A percentile compares a stretch with the other conserved stretches of the same genome.
phyloP scores from a whole-genome alignment of 805 yeast species.

The Candida verbasci region DNA sequence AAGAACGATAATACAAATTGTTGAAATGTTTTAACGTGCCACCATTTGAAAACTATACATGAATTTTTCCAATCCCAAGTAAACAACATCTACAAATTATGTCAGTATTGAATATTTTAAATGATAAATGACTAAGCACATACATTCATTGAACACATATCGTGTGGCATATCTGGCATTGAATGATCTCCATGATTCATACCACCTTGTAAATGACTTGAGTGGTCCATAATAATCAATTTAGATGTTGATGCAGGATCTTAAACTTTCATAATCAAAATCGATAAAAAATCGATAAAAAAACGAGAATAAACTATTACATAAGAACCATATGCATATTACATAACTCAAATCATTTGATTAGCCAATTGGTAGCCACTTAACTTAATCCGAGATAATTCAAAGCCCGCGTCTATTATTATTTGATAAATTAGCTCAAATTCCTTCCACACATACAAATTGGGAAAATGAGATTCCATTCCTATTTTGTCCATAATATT shows the following conservation, averaged over 20 bases:
- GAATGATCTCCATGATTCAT: slow-evolving; percentile 14
- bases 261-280: too few species aligned
- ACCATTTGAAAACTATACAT: slow-evolving; percentile 72
- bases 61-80: slow-evolving; percentile 74
- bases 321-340: too few species aligned
- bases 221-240: not conserved
- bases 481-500: too few species aligned
- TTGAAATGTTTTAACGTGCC: slow-evolving; percentile 60
- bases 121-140: too few species aligned
- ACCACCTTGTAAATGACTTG: slow-evolving; percentile 1
- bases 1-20: slow-evolving; percentile 52
- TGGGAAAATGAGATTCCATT: not conserved
- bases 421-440: too few species aligned
- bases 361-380: not conserved
- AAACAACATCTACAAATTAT: slow-evolving; percentile 51
- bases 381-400: not conserved
- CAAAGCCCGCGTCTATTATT: not conserved
- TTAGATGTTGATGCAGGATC: too few species aligned
- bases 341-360: not conserved
- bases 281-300: too few species aligned
- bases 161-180: slow-evolving; percentile 17
- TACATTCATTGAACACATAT: slow-evolving; percentile 52
- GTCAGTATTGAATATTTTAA: too few species aligned
- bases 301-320: not conserved
- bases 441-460: too few species aligned